These are phyloP conservation scores for Astrothelium subdiscretum DNA, from an alignment of 495 filamentous ascomycete genomes.

Conservation along the genomic window DNA sequence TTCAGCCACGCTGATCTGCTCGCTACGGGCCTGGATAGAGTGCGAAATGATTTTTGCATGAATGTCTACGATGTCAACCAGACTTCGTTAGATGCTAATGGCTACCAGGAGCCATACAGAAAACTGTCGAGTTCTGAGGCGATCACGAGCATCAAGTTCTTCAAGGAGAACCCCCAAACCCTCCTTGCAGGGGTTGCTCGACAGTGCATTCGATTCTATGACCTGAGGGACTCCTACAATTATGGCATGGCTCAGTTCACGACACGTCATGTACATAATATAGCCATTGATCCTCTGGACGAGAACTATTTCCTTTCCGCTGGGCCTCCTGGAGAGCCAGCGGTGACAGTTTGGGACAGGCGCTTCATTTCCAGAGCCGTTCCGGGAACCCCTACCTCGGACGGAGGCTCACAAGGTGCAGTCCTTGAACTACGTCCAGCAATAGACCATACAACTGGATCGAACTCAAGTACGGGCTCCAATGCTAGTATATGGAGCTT, in stretches of 20 bases:
- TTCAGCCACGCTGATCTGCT: conserved; percentile 71
- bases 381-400: conserved; percentile 30
- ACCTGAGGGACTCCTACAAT: conserved; percentile 58
- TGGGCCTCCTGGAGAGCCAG: conserved; percentile 52
- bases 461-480: conserved; percentile 3
- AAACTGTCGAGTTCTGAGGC: conserved; percentile 73
- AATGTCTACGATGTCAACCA: conserved; percentile 88
- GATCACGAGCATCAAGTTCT: conserved; percentile 86
- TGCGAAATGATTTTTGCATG: conserved; percentile 83
- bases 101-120: conserved; percentile 47
- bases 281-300: conserved; percentile 81
- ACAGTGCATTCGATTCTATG: conserved; percentile 80
- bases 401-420: conserved; percentile 31
- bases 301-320: conserved; percentile 92
- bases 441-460: conserved; percentile 38
- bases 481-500: conserved; percentile 57
- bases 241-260: conserved; percentile 45
- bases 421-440: conserved; percentile 59
- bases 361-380: conserved; percentile 45
- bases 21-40: conserved; percentile 80
- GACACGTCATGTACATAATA: conserved; percentile 78
- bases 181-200: conserved; percentile 74
- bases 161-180: conserved; percentile 69
- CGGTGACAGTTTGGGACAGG: conserved; percentile 80
- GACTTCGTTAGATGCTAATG: conserved; percentile 24